Conservation (phyloP, 2,329 filamentous ascomycete genomes). For the Tolypocladium inflatum region DNA sequence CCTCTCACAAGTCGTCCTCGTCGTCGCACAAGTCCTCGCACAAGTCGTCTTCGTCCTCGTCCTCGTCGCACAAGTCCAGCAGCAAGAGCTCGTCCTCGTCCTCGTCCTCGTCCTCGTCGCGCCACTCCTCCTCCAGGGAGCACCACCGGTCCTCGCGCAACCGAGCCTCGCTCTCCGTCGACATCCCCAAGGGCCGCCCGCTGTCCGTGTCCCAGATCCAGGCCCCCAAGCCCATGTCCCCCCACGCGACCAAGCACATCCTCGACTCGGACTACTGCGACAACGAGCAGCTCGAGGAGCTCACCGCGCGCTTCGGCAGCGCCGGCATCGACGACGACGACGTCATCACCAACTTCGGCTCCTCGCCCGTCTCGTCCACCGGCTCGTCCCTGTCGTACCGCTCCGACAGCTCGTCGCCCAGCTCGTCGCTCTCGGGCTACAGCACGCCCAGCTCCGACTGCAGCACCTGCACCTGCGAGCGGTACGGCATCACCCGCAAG, state of each 20-base stretch:
- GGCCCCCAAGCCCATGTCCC: slow-evolving; percentile 81
- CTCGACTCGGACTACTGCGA: slow-evolving; percentile 71
- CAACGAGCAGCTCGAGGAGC: slow-evolving; percentile 65
- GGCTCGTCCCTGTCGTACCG: slow-evolving; percentile 63
- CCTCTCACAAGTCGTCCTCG: slow-evolving; percentile 18
- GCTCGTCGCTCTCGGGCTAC: slow-evolving; percentile 65
- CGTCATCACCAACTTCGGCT: slow-evolving; percentile 43
- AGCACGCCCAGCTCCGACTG: slow-evolving; percentile 70
- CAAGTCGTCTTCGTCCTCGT: slow-evolving; percentile 19
- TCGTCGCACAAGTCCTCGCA: slow-evolving; percentile 29
- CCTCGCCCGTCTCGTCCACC: slow-evolving; percentile 54
- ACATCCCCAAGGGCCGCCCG: slow-evolving; percentile 80
- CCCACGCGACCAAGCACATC: slow-evolving; percentile 79
- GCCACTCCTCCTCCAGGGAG: slow-evolving; percentile 34
- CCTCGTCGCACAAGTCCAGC: slow-evolving; percentile 12
- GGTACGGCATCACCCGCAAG: slow-evolving; percentile 90
- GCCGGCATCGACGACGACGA: slow-evolving; percentile 50
- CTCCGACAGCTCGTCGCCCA: slow-evolving; percentile 66
- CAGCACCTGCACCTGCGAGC: slow-evolving; percentile 82
- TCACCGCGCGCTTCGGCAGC: slow-evolving; percentile 64
- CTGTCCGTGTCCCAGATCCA: slow-evolving; percentile 83
- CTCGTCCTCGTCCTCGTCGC: slow-evolving; percentile 27
- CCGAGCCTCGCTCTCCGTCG: slow-evolving; percentile 43
- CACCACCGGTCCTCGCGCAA: slow-evolving; percentile 32
- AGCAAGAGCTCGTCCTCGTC: slow-evolving; percentile 23